These are phyloP conservation scores for Aphanomyces astaci DNA, from an alignment of 352 stramenopile genomes.

Conservation along the genomic window DNA sequence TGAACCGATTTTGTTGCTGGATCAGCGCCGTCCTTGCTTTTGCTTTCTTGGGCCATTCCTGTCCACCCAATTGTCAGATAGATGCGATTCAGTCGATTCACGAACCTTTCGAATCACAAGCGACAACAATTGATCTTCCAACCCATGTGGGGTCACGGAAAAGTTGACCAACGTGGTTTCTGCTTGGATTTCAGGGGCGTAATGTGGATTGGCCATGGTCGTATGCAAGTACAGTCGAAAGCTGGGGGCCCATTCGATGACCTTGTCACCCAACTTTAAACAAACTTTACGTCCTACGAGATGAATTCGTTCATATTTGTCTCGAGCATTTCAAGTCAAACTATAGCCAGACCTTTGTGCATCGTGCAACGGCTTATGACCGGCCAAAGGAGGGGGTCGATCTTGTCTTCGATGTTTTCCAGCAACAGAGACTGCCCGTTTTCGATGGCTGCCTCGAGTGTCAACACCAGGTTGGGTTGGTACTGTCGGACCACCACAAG, in stretches of 20 bases:
- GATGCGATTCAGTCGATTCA: no score
- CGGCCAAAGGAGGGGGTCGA: constrained; percentile 83
- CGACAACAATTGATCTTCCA: constrained; percentile 86
- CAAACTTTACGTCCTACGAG: constrained; percentile 45
- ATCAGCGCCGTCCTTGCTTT: constrained; percentile 65
- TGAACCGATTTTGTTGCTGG: constrained; percentile 87
- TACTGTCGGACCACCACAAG: constrained; percentile 80
- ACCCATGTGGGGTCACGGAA: constrained; percentile 77
- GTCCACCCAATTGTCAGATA: not conserved
- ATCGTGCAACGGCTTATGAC: constrained; percentile 70
- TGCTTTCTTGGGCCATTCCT: constrained; percentile 83
- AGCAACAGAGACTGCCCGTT: constrained; percentile 71
- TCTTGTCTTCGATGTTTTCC: constrained; percentile 83
- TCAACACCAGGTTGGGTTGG: constrained; percentile 59
- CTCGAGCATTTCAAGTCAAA: not conserved
- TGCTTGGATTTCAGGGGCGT: constrained; percentile 84
- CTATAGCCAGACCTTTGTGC: constrained; percentile 33
- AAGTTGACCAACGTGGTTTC: constrained; percentile 91
- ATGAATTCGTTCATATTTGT: no score
- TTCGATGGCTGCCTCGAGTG: constrained; percentile 76
- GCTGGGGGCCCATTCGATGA: constrained; percentile 69
- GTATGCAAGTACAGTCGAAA: constrained; percentile 89
- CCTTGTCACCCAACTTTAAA: constrained; percentile 80
- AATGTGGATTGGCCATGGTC: constrained; percentile 90
- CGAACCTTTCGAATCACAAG: constrained; percentile 72